Evolutionary conservation across 352 stramenopile genomes (phyloP).

Genomic region (Globisporangium solare): DNA sequence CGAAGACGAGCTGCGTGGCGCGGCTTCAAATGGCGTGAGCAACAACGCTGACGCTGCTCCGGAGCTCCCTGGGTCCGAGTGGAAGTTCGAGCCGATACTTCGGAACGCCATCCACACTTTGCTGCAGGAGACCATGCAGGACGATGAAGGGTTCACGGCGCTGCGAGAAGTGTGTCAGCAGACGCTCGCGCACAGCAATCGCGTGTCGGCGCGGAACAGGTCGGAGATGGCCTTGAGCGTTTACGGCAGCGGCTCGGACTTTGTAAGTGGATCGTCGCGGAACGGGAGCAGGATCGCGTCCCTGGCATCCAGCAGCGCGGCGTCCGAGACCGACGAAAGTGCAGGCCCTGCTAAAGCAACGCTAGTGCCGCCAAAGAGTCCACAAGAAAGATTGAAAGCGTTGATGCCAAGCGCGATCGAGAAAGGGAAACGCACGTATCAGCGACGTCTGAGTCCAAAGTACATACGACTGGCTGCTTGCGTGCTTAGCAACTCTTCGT

Average conservation of each 20-base stretch:
- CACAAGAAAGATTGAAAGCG: slow-evolving; percentile 43
- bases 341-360: slow-evolving; percentile 8
- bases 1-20: not conserved
- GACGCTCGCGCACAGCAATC: slow-evolving; percentile 24
- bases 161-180: slow-evolving; percentile 67
- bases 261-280: not conserved
- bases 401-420: slow-evolving; percentile 41
- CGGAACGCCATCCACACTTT: slow-evolving; percentile 40
- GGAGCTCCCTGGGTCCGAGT: slow-evolving; percentile 5
- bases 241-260: not conserved
- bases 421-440: slow-evolving; percentile 39
- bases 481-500: no score
- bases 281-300: slow-evolving; percentile 3
- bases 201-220: not conserved
- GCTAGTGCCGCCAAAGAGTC: slow-evolving; percentile 39
- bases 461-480: not conserved
- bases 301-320: slow-evolving; percentile 4
- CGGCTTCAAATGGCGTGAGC: not conserved
- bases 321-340: slow-evolving; percentile 1
- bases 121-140: slow-evolving; percentile 41
- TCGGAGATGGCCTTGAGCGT: not conserved
- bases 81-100: slow-evolving; percentile 30
- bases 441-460: slow-evolving; percentile 28
- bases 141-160: slow-evolving; percentile 40
- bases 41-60: slow-evolving; percentile 6